These are phyloP conservation scores for Neobulgaria alba DNA, from an alignment of 2,329 filamentous ascomycete genomes.

Conservation along the genomic window DNA sequence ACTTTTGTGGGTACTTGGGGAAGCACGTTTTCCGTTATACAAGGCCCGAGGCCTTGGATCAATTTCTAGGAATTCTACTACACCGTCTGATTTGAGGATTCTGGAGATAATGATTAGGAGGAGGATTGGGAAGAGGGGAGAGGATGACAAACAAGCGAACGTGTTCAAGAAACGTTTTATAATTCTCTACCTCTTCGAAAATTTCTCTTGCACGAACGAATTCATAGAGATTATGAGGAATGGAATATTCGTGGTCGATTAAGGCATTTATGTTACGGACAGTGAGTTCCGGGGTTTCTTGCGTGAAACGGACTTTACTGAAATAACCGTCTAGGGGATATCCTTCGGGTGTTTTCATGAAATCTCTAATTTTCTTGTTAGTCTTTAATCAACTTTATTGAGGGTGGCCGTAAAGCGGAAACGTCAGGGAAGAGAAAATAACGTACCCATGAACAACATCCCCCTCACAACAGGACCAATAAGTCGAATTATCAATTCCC, in stretches of 20 bases:
- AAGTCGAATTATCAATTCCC: constrained; percentile 25
- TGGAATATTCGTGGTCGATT: constrained; percentile 15
- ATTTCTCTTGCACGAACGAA: constrained; percentile 25
- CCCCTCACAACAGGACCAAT: constrained; percentile 20
- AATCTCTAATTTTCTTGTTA: constrained; percentile 18
- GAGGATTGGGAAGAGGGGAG: not conserved
- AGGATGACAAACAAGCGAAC: constrained; percentile 19
- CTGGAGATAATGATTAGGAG: constrained; percentile 2
- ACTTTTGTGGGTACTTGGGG: constrained; percentile 14
- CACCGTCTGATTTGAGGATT: constrained; percentile 24
- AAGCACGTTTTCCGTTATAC: not conserved
- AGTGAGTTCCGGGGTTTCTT: constrained; percentile 22
- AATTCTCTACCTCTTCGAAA: constrained; percentile 24
- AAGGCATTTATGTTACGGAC: constrained; percentile 24
- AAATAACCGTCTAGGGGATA: constrained; percentile 17
- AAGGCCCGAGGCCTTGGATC: constrained; percentile 22
- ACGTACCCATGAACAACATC: constrained; percentile 13
- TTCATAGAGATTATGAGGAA: constrained; percentile 23
- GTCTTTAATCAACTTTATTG: not conserved
- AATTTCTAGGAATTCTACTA: constrained; percentile 27
- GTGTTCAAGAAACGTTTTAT: constrained; percentile 24
- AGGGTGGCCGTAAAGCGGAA: not conserved
- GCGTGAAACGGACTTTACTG: constrained; percentile 9
- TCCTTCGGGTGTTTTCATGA: constrained; percentile 11
- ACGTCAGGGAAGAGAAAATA: not conserved